These are phyloP conservation scores for Picea mariana DNA, from an alignment of 83 land plant species.

Conservation along the genomic window DNA sequence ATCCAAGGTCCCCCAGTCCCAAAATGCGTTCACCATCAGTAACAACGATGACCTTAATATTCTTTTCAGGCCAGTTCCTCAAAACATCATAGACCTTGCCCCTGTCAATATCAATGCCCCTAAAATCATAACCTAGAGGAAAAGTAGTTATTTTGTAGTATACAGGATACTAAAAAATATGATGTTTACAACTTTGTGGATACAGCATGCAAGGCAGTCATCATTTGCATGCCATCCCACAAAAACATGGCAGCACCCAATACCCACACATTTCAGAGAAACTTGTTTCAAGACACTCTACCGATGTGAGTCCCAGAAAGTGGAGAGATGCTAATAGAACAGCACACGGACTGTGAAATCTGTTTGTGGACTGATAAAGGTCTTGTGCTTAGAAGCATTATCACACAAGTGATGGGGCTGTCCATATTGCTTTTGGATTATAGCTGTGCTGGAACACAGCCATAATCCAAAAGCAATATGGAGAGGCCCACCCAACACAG, in stretches of 20 bases:
- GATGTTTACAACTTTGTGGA: background rate
- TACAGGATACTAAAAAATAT: background rate
- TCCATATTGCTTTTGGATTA: too few species aligned
- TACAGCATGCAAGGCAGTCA: background rate
- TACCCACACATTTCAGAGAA: background rate
- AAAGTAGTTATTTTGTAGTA: background rate
- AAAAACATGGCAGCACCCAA: background rate
- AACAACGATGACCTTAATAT: slow-evolving; percentile 47
- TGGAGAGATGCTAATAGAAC: background rate
- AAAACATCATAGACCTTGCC: slow-evolving; percentile 39
- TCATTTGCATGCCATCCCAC: background rate
- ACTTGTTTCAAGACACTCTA: background rate
- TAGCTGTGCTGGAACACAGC: too few species aligned
- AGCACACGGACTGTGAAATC: too few species aligned
- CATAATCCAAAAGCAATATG: too few species aligned
- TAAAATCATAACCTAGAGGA: slow-evolving; percentile 2
- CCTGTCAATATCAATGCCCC: slow-evolving; percentile 21
- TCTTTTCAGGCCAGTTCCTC: slow-evolving; percentile 44
- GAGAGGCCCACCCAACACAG: too few species aligned
- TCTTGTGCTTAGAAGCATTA: background rate
- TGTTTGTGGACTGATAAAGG: too few species aligned
- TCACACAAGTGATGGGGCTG: background rate
- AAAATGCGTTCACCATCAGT: slow-evolving; percentile 56
- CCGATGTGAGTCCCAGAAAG: background rate
- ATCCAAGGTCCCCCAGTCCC: slow-evolving; percentile 52